Evolutionary conservation across 1,284 basidiomycete species (phyloP), one percentile per base, ranked within the genome.

Genomic region (Meripilus lineatus): DNA sequence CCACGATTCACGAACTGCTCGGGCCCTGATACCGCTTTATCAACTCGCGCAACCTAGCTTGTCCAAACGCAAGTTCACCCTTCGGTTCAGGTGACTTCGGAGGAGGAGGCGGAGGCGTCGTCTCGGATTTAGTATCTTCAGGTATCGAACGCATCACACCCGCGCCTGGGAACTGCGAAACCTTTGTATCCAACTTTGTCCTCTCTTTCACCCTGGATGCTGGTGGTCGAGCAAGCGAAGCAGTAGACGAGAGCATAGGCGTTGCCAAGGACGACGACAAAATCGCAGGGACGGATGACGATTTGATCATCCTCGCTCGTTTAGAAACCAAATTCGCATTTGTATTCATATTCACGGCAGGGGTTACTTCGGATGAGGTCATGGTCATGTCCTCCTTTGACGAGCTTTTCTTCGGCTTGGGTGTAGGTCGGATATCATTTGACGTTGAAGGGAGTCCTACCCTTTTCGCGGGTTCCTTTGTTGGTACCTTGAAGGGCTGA

Each of bases 21-120:
- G 35, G 42, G 50, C 68, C 68, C 56, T 89, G 86, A 61, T 89
- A 89, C 57, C 84, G 84, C 71, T 79, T 83, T 59, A 89, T 89
- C 50, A 89, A 65, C 63, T 89, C 86, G 46, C 82, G 68, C 50
- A 89, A 63, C 46, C 81, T 69, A 14, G 84, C 83, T 59, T 87
- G 81, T 13, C 86, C 87, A 63, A 88, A 86, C 5, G 75, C 81
- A 44, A 83, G 60, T 26, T 84, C 78, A 7, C 58, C 51, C 56
- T 53, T 61, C 43, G 51, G 42, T n/a, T 53, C 44, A 15, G 50
- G 50, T 20, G 50, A 44, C 52, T 30, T 30, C 28, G 28, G 28
- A 30, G 28, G 28, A 10, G 28, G 28, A n/a, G 46, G 48, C n/a
- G 38, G 39, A 23, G 54, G 41, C 15, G 46, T 18, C 20, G 49